These are phyloP conservation scores for Microthlaspi erraticum DNA, from an alignment of 345 rosid species.

Conservation along the genomic window DNA sequence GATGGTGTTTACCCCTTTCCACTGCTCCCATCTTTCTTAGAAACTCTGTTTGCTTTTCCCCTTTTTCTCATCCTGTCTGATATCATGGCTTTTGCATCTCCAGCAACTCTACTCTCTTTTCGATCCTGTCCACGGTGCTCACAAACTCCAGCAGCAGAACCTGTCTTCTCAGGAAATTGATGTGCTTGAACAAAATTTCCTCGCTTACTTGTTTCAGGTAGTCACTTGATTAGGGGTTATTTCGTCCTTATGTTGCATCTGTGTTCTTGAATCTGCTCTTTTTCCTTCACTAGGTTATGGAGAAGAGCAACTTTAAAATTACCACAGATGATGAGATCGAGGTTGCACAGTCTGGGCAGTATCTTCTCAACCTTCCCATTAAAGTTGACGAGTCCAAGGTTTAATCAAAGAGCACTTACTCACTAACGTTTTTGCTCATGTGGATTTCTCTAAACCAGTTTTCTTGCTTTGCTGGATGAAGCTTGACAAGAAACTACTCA, in stretches of 20 bases:
- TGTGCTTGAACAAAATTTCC: conserved; percentile 85
- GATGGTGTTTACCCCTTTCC: conserved; percentile 57
- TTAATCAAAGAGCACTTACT: conserved; percentile 10
- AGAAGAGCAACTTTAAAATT: conserved; percentile 93
- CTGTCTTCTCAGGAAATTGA: conserved; percentile 70
- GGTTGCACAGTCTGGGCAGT: conserved; percentile 88
- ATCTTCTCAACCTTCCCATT: conserved; percentile 91
- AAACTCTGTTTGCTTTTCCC: neutral
- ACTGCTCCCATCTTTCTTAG: neutral
- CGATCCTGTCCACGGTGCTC: conserved; percentile 79
- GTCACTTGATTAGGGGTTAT: neutral
- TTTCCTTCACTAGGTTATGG: conserved; percentile 63
- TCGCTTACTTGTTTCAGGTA: conserved; percentile 87
- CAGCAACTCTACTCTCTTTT: conserved; percentile 96
- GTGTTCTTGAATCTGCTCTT: conserved; percentile 8
- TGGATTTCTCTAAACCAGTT: neutral
- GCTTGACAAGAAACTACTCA: conserved; percentile 86
- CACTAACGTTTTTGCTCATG: neutral
- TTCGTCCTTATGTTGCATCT: neutral
- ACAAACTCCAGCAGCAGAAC: conserved; percentile 80
- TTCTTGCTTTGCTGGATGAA: conserved; percentile 49
- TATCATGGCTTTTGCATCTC: conserved; percentile 35
- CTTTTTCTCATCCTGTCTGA: conserved; percentile 12
- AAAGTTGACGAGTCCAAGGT: conserved; percentile 92
- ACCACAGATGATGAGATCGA: conserved; percentile 83